phyloP scores from a whole-genome alignment of 2,329 filamentous ascomycete genomes.

The Neospermospora avenae region DNA sequence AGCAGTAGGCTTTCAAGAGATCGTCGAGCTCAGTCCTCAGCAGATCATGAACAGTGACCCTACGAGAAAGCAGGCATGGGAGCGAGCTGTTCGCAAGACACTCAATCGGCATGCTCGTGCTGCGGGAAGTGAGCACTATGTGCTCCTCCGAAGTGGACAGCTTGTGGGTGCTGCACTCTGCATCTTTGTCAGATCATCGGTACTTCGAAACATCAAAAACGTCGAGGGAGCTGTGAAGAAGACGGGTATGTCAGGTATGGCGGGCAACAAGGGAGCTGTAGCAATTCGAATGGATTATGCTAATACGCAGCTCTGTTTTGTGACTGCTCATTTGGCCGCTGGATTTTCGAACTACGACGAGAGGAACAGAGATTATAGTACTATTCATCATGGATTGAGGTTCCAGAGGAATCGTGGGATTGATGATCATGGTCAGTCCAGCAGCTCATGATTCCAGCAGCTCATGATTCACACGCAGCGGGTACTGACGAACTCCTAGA shows the following conservation, averaged over 20 bases:
- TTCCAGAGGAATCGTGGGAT: conserved; percentile 92
- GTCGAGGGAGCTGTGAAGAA: conserved; percentile 97
- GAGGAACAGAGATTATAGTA: conserved; percentile 81
- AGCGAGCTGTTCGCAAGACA: conserved; percentile 71
- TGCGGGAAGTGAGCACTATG: conserved; percentile 72
- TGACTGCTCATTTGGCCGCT: conserved; percentile 93
- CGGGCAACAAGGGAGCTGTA: conserved; percentile 96
- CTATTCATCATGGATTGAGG: conserved; percentile 68
- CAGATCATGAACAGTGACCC: conserved; percentile 99
- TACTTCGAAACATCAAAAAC: conserved; percentile 82
- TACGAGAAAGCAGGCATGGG: conserved; percentile 79
- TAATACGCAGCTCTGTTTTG: conserved; percentile 88
- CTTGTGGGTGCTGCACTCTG: conserved; percentile 91
- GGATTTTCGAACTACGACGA: conserved; percentile 98
- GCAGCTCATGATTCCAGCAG: no score
- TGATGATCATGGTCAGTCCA: conserved; percentile 71
- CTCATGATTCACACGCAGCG: background rate
- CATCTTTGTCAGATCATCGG: conserved; percentile 80
- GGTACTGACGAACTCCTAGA: conserved; percentile 41
- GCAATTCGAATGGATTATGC: conserved; percentile 94
- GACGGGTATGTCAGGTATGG: conserved; percentile 90
- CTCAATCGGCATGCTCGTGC: conserved; percentile 69
- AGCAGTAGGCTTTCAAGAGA: conserved; percentile 93
- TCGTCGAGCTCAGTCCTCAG: conserved; percentile 94
- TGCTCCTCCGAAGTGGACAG: conserved; percentile 86